Evolutionary conservation across 208 protist species (phyloP).

Genomic region (Leishmania major): DNA sequence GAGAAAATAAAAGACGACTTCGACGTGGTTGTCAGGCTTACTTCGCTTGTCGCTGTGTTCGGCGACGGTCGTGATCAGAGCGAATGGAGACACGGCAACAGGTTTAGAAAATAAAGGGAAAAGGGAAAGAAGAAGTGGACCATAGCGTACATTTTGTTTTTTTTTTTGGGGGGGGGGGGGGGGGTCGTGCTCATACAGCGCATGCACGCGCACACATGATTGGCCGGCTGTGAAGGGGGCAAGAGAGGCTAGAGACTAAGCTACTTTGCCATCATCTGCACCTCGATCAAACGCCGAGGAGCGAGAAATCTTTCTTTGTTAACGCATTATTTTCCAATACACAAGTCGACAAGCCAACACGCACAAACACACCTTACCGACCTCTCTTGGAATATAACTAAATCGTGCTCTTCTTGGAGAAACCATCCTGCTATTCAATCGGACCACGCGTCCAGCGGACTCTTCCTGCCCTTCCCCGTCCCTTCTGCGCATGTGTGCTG

Average conservation of each 20-base stretch:
- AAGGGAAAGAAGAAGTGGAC: not conserved
- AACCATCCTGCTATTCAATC: not conserved
- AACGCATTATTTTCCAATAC: not conserved
- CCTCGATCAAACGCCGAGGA: not conserved
- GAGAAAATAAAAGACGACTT: not conserved
- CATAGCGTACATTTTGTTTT: not conserved
- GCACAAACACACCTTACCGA: not conserved
- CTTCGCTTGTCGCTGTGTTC: not conserved
- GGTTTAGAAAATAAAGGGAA: not conserved
- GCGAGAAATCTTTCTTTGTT: not conserved
- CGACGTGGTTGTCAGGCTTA: not conserved
- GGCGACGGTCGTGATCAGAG: not conserved
- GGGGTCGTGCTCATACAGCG: not conserved
- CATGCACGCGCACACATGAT: not conserved
- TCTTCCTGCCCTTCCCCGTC: not conserved
- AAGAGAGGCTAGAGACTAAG: not conserved
- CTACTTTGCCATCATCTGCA: not conserved
- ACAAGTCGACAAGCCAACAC: not conserved
- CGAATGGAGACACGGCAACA: not conserved
- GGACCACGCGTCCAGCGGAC: not conserved
- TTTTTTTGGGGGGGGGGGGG: too few species aligned
- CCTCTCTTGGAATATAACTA: not conserved
- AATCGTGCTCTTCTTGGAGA: not conserved
- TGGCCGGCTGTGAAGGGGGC: not conserved
- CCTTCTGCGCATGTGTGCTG: not conserved